Conservation (phyloP, 1,139 yeast species). For the Candida pseudoviswanathii region DNA sequence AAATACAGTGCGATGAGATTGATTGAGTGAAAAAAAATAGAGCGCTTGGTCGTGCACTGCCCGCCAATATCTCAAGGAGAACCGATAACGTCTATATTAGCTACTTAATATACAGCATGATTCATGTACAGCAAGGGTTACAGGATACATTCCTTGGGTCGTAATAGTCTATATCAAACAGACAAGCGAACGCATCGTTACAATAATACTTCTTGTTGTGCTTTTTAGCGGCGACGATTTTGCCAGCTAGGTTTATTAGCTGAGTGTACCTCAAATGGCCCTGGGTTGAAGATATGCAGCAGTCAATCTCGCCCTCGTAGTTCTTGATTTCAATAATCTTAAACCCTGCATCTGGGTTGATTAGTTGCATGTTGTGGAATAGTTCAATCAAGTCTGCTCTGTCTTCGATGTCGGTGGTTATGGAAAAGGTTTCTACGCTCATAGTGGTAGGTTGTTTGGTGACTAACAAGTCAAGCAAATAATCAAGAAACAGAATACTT, state of each 20-base stretch:
- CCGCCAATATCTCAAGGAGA: background rate
- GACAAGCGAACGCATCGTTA: constrained; percentile 1
- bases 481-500: background rate
- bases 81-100: no score
- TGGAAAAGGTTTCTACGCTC: constrained; percentile 3
- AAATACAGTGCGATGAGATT: constrained; percentile 2
- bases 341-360: constrained; percentile 3
- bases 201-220: background rate
- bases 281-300: background rate
- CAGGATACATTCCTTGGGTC: background rate
- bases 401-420: constrained; percentile 5
- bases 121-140: background rate
- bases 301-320: background rate
- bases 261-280: constrained; percentile 1
- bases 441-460: background rate
- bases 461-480: background rate
- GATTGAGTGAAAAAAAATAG: background rate
- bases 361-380: constrained; percentile 3
- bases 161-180: constrained; percentile 7
- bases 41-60: background rate
- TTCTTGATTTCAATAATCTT: constrained; percentile 6
- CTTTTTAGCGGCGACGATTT: constrained; percentile 2
- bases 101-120: background rate
- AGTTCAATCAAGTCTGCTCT: constrained; percentile 6
- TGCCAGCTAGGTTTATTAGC: constrained; percentile 1